Evolutionary conservation across 306 rosid species (phyloP).

Genomic region (Geum urbanum): DNA sequence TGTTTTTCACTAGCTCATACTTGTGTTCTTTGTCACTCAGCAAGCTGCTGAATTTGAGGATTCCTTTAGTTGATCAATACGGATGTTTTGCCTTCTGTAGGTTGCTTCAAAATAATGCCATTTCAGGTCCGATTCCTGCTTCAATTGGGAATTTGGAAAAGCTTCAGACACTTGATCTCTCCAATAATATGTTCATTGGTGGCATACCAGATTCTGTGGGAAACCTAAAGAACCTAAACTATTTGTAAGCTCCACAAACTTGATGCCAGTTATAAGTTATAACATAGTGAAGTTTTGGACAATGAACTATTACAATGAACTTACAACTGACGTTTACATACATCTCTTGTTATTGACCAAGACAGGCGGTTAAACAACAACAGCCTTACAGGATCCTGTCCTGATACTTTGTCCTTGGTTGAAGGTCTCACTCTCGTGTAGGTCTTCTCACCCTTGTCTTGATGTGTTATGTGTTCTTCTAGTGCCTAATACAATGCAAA

Average conservation of each 20-base stretch:
- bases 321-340: conserved; percentile 23
- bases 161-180: conserved; percentile 94
- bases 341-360: conserved; percentile 28
- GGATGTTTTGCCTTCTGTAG: conserved; percentile 36
- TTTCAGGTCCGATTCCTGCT: conserved; percentile 78
- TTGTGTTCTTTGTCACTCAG: background rate
- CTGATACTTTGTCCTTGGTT: conserved; percentile 66
- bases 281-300: too few relatives aligned
- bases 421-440: conserved; percentile 89
- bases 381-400: conserved; percentile 85
- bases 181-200: conserved; percentile 68
- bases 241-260: conserved; percentile 63
- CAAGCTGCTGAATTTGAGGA: background rate
- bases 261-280: background rate
- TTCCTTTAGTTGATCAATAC: background rate
- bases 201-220: conserved; percentile 82
- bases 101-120: conserved; percentile 87
- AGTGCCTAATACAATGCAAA: background rate
- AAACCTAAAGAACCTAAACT: conserved; percentile 72
- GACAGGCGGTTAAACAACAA: conserved; percentile 91
- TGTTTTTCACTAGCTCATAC: background rate
- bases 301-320: conserved; percentile 8
- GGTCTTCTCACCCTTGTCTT: conserved; percentile 35
- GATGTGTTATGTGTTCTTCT: conserved; percentile 1
- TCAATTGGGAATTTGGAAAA: conserved; percentile 70